These are phyloP conservation scores for Sporisorium scitamineum DNA, from an alignment of 1,284 basidiomycete species.

Conservation along the genomic window DNA sequence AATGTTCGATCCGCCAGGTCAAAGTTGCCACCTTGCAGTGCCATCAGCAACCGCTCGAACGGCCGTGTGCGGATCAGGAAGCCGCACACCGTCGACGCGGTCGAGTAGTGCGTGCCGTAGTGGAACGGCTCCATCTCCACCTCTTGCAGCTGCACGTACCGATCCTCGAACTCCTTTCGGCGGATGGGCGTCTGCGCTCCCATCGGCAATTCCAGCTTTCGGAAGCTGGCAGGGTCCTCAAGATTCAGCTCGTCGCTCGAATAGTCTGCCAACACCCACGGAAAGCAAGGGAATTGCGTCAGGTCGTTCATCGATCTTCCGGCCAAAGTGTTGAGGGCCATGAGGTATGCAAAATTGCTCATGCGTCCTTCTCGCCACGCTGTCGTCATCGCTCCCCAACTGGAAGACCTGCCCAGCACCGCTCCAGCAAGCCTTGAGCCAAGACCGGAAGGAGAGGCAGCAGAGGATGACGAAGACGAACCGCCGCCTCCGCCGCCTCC, in stretches of 20 bases:
- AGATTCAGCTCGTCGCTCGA: slow-evolving; percentile 81
- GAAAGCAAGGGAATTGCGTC: slow-evolving; percentile 94
- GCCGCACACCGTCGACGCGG: slow-evolving; percentile 96
- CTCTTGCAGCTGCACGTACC: slow-evolving; percentile 79
- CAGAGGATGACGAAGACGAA: slow-evolving; percentile 10
- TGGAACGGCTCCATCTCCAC: slow-evolving; percentile 77
- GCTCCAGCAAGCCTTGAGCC: slow-evolving; percentile 53
- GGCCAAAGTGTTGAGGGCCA: slow-evolving; percentile 67
- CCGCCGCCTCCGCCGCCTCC: slow-evolving; percentile 7
- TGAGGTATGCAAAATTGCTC: slow-evolving; percentile 69
- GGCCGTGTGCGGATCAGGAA: slow-evolving; percentile 90
- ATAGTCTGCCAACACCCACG: slow-evolving; percentile 89
- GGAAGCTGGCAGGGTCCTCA: slow-evolving; percentile 76
- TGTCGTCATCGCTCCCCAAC: slow-evolving; percentile 59
- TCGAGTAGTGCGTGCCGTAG: slow-evolving; percentile 87
- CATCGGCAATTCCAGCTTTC: slow-evolving; percentile 89
- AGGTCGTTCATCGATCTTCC: slow-evolving; percentile 75
- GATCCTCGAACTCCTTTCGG: slow-evolving; percentile 70
- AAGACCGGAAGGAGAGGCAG: slow-evolving; percentile 27
- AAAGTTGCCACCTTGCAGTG: slow-evolving; percentile 77
- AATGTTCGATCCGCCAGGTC: slow-evolving; percentile 95
- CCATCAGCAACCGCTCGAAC: slow-evolving; percentile 58
- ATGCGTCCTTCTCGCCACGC: slow-evolving; percentile 64
- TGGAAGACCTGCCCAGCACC: slow-evolving; percentile 49
- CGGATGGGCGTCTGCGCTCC: slow-evolving; percentile 84